Evolutionary conservation across 2,329 filamentous ascomycete genomes (phyloP).

Genomic region (Aspergillus nomiae): DNA sequence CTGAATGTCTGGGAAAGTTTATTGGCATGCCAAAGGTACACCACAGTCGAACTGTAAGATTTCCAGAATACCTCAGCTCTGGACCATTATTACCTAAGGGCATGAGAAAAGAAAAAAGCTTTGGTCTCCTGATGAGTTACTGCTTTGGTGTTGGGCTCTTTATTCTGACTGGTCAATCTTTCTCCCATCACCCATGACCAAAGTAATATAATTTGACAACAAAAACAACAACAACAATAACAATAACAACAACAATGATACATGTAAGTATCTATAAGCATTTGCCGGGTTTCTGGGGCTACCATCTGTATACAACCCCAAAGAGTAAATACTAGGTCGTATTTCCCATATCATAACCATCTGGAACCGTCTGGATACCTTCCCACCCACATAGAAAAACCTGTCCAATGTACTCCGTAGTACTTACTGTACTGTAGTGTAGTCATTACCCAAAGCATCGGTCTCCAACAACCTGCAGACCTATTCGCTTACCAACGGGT

Average conservation of each 20-base stretch:
- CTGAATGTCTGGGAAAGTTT: conserved; percentile 3
- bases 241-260: background rate
- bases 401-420: background rate
- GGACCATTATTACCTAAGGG: conserved; percentile 1
- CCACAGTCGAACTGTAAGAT: background rate
- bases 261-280: background rate
- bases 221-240: background rate
- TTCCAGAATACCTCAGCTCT: background rate
- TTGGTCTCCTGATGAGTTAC: conserved; percentile 1
- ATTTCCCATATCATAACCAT: background rate
- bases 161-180: background rate
- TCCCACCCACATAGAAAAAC: background rate
- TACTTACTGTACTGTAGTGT: background rate
- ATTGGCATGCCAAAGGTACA: conserved; percentile 2
- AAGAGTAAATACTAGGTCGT: background rate
- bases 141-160: background rate
- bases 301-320: background rate
- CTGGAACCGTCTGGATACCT: background rate
- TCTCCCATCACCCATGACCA: background rate
- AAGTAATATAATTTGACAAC: background rate
- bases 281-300: background rate
- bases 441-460: background rate
- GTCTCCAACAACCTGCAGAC: background rate
- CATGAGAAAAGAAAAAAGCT: background rate
- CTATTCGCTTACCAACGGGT: background rate